phyloP scores from a whole-genome alignment of 1,139 yeast species.

The Zhuliangozyma blackwelliae region DNA sequence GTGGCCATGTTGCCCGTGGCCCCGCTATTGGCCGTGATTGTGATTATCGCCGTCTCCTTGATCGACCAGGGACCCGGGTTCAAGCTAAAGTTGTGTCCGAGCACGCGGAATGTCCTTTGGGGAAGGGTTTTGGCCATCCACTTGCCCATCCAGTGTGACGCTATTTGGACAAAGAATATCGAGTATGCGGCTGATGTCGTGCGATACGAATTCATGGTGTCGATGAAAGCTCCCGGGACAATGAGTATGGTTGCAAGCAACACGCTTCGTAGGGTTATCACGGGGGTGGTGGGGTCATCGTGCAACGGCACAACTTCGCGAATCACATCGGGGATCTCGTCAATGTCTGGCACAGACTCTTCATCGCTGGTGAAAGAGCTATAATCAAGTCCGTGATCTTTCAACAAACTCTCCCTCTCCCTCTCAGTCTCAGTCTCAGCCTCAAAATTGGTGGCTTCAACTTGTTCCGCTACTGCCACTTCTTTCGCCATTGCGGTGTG shows the following conservation, averaged over 20 bases:
- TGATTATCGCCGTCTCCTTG: constrained; percentile 41
- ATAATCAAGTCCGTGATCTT: no score
- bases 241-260: constrained; percentile 35
- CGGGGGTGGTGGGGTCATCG: constrained; percentile 33
- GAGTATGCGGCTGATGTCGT: constrained; percentile 46
- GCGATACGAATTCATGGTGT: constrained; percentile 44
- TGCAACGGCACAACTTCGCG: constrained; percentile 30
- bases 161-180: constrained; percentile 43
- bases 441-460: not conserved
- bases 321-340: constrained; percentile 22
- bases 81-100: constrained; percentile 20
- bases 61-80: constrained; percentile 49
- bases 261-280: constrained; percentile 40
- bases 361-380: no score
- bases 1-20: constrained; percentile 47
- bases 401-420: no score
- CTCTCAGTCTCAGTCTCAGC: no score
- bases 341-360: no score
- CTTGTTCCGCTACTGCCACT: no score
- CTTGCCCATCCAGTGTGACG: constrained; percentile 40
- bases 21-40: constrained; percentile 43
- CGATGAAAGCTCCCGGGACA: constrained; percentile 46
- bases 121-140: constrained; percentile 35
- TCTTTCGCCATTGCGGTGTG: no score
- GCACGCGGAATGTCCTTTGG: constrained; percentile 15